Percentiles rank a stretch among this genome's conserved stretches.
Conservation (phyloP, 768 basidiomycete genomes). For the Rhodosporidiobolus odoratus region DNA sequence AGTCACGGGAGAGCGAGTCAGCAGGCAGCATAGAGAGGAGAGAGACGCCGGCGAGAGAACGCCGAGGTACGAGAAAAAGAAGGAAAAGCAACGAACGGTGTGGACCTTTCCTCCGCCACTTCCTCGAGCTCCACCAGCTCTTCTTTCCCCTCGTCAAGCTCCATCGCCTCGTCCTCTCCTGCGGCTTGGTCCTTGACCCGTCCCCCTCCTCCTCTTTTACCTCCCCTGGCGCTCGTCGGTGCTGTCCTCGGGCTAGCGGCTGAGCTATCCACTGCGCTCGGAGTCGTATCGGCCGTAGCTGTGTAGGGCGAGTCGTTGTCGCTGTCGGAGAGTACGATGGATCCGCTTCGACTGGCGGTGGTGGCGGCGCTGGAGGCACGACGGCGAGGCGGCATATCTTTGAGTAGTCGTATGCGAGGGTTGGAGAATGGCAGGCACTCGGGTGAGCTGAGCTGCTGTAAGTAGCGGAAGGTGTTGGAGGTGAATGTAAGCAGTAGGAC, state of each 20-base stretch:
- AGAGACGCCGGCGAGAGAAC: no score
- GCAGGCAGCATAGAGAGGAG: no score
- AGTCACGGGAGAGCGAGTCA: background rate
- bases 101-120: background rate
- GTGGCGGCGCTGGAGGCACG: no score
- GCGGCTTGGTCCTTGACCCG: background rate
- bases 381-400: no score
- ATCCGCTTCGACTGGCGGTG: no score
- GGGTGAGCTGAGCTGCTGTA: no score
- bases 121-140: background rate
- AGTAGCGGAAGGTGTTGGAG: no score
- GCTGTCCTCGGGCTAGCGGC: background rate
- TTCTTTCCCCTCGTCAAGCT: background rate
- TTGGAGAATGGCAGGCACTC: no score
- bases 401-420: no score
- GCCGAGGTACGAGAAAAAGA: background rate
- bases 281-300: background rate
- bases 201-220: background rate
- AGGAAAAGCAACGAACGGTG: background rate
- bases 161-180: background rate
- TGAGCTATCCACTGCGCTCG: no score
- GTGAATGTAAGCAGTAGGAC: no score
- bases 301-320: background rate
- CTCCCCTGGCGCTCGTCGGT: slow-evolving; percentile 1
- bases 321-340: no score